A percentile compares a stretch with the other conserved stretches of the same genome.
These are phyloP conservation scores for Lactarius sanguifluus DNA, from an alignment of 768 basidiomycete genomes.

Conservation along the genomic window DNA sequence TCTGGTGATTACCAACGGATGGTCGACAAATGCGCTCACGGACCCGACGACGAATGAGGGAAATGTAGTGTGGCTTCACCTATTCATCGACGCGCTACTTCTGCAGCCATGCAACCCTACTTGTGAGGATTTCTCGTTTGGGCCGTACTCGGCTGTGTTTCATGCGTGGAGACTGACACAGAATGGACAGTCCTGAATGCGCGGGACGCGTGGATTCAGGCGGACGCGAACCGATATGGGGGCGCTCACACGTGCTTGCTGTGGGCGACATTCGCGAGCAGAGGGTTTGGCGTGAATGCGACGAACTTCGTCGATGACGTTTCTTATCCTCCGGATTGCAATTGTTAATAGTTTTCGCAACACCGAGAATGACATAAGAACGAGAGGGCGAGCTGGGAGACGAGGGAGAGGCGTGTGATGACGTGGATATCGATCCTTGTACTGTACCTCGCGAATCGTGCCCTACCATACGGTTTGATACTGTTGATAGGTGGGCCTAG, in stretches of 20 bases:
- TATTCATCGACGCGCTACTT: slow-evolving; percentile 50
- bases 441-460: too few species aligned
- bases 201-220: slow-evolving; percentile 53
- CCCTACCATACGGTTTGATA: too few species aligned
- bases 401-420: background rate
- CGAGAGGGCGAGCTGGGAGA: background rate
- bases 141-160: background rate
- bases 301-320: slow-evolving; percentile 36
- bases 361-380: background rate
- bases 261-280: slow-evolving; percentile 48
- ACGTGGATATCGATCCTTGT: background rate
- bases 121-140: slow-evolving; percentile 36
- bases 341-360: background rate
- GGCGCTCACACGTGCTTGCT: slow-evolving; percentile 48
- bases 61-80: slow-evolving; percentile 52
- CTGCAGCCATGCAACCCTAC: slow-evolving; percentile 52
- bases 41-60: slow-evolving; percentile 45
- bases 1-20: slow-evolving; percentile 34
- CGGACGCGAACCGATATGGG: slow-evolving; percentile 47
- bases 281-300: slow-evolving; percentile 47
- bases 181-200: slow-evolving; percentile 41
- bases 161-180: background rate
- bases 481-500: too few species aligned
- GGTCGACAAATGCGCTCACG: slow-evolving; percentile 40
- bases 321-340: slow-evolving; percentile 35